Evolutionary conservation across 495 filamentous ascomycete genomes (phyloP).

Genomic region (Aspergillus campestris): DNA sequence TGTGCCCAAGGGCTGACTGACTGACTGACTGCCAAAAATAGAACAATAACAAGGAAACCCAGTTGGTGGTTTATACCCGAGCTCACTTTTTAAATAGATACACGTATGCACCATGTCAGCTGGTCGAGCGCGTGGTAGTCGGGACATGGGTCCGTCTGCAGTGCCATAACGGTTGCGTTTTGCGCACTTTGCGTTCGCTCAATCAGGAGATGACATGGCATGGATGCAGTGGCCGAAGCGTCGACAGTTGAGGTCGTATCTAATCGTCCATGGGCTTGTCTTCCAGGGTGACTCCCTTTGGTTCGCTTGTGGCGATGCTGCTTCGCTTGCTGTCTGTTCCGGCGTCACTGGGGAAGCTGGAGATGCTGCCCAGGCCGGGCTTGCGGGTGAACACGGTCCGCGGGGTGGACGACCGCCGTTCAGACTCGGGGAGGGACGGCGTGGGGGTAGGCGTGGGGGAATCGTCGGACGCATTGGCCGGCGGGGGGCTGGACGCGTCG

Average conservation of each 20-base stretch:
- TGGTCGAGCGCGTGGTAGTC: no score
- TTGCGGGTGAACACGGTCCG: slow-evolving; percentile 32
- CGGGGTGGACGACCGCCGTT: slow-evolving; percentile 41
- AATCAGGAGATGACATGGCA: no score
- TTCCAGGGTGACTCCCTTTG: slow-evolving; percentile 64
- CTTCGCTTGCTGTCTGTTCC: slow-evolving; percentile 38
- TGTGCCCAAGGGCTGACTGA: no score
- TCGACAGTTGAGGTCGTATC: background rate
- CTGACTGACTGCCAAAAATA: no score
- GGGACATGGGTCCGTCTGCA: no score
- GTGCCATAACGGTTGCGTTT: no score
- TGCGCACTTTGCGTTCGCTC: no score
- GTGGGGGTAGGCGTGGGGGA: slow-evolving; percentile 35
- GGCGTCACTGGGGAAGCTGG: slow-evolving; percentile 31
- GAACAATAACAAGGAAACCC: no score
- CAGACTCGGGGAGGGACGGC: slow-evolving; percentile 26
- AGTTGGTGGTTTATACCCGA: no score
- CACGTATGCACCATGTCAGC: no score
- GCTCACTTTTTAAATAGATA: no score
- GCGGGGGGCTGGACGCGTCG: slow-evolving; percentile 24
- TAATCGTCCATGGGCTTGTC: slow-evolving; percentile 70
- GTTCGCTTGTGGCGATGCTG: slow-evolving; percentile 38
- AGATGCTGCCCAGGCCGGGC: slow-evolving; percentile 34
- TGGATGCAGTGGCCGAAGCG: no score
- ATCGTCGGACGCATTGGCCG: slow-evolving; percentile 26